Evolutionary conservation across 2,329 filamentous ascomycete genomes (phyloP), one percentile per base, ranked within the genome.

Genomic region (Didymella pomorum): DNA sequence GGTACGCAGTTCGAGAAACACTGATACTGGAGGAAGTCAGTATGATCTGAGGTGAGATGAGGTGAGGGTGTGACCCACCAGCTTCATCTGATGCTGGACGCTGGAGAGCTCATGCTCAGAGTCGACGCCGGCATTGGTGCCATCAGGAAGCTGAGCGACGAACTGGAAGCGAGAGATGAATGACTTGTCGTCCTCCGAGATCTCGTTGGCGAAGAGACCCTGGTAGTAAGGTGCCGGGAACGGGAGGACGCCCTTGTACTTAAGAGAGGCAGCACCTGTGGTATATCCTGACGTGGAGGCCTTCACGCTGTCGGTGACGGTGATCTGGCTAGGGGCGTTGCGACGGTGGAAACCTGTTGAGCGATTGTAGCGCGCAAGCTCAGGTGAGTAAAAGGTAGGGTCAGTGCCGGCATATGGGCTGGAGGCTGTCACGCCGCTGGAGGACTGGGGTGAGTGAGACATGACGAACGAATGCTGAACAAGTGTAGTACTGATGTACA

Each of bases 21-120:
- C 18, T 53, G 55, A 43, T 73, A 72, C 72, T 75, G 39, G 26
- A 49, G 5, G 9, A 21, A 25, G 62, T 75, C 35, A 74, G 69
- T 44, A 47, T 53, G 29, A n/a, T 51, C 23, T 25, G 48, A 47
- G 8, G 45, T 44, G 29, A 18, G 2, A 18, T 26, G 48, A 47
- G 28, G 23, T 25, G 23, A 21, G 11, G 4, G 20, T 14, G n/a
- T 29, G 26, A 68, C 64, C 65, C 61, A 72, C 71, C 21, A 66
- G 58, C 60, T 73, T 74, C 70, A 76, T 72, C 56, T 66, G 56
- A 11, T 67, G 56, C 46, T 71, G 63, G 14, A 73, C 61, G 14
- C 48, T 61, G 47, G 64, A 63, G 9, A 71, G 51, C 48, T 73
- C 68, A 18, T 63, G 59, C 26, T 73, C 71, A 3, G 59, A 53